Conservation (phyloP, 345 rosid species). For the Sisymbrium altissimum region DNA sequence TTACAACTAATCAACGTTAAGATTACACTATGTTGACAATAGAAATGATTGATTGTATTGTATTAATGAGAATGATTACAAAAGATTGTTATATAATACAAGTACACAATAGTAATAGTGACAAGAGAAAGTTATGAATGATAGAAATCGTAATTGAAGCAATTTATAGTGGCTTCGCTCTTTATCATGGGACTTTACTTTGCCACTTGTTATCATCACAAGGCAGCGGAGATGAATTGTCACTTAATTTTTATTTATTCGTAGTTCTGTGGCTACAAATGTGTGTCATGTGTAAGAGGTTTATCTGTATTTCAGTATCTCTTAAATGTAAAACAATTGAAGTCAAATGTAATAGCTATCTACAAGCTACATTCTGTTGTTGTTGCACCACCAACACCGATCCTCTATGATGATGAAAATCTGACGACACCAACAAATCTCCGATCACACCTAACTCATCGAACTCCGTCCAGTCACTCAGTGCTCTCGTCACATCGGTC, state of each 20-base stretch:
- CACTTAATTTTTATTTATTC: not conserved
- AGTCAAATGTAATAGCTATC: constrained; percentile 1
- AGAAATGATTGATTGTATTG: too few relatives aligned
- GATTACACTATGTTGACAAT: too few relatives aligned
- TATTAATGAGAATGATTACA: too few relatives aligned
- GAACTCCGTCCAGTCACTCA: constrained; percentile 56
- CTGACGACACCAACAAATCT: constrained; percentile 57
- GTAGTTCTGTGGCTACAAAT: not conserved
- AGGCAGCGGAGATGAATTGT: not conserved
- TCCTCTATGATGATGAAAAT: constrained; percentile 29
- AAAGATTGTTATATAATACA: too few relatives aligned
- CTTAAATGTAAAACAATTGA: not conserved
- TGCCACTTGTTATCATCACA: not conserved
- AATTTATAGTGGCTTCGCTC: too few relatives aligned
- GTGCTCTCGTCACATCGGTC: constrained; percentile 39
- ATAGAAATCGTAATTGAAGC: too few relatives aligned
- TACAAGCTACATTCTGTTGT: constrained; percentile 38
- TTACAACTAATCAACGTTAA: too few relatives aligned
- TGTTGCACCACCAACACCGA: constrained; percentile 64
- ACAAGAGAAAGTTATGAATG: too few relatives aligned
- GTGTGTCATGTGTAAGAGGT: not conserved
- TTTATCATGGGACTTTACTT: too few relatives aligned
- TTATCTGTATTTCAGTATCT: not conserved
- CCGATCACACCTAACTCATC: constrained; percentile 63
- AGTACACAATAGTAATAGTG: too few relatives aligned